Percentiles rank a stretch among this genome's conserved stretches.
These are phyloP conservation scores for Immersiella caudata DNA, from an alignment of 495 filamentous ascomycete genomes.

Conservation along the genomic window DNA sequence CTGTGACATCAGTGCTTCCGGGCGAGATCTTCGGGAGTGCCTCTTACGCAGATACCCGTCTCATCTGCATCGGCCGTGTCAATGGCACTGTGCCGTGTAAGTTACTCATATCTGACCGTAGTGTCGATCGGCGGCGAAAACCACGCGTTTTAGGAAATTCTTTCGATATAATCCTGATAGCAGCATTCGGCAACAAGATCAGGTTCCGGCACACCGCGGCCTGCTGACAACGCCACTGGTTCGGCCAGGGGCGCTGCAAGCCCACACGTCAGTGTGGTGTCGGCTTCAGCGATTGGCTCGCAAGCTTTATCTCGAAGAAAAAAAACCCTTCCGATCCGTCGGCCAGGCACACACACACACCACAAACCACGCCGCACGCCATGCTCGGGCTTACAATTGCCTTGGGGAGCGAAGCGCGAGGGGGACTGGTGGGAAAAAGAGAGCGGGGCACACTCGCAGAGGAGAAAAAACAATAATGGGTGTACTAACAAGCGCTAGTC, in stretches of 20 bases:
- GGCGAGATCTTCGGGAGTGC: not conserved
- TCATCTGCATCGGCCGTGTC: not conserved
- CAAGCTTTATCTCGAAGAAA: not conserved
- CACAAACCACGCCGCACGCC: not conserved
- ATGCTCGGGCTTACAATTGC: not conserved
- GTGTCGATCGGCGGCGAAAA: constrained; percentile 13
- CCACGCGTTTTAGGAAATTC: constrained; percentile 1
- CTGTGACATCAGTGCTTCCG: not conserved
- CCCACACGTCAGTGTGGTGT: constrained; percentile 6
- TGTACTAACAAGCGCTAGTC: too few relatives aligned
- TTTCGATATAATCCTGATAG: not conserved
- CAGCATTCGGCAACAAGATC: not conserved
- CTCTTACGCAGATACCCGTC: not conserved
- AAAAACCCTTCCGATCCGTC: too few relatives aligned
- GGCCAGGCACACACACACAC: not conserved
- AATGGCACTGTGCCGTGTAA: not conserved
- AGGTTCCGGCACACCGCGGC: not conserved
- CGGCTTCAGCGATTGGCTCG: constrained; percentile 1
- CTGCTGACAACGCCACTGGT: not conserved
- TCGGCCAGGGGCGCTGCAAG: constrained; percentile 1
- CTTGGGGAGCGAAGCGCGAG: not conserved
- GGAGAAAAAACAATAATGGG: too few relatives aligned
- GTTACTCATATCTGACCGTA: not conserved
- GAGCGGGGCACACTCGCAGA: too few relatives aligned
- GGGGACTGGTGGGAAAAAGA: too few relatives aligned